A percentile compares a stretch with the other conserved stretches of the same genome.
phyloP scores from a whole-genome alignment of 352 stramenopile species.

The Globisporangium camurandrum region DNA sequence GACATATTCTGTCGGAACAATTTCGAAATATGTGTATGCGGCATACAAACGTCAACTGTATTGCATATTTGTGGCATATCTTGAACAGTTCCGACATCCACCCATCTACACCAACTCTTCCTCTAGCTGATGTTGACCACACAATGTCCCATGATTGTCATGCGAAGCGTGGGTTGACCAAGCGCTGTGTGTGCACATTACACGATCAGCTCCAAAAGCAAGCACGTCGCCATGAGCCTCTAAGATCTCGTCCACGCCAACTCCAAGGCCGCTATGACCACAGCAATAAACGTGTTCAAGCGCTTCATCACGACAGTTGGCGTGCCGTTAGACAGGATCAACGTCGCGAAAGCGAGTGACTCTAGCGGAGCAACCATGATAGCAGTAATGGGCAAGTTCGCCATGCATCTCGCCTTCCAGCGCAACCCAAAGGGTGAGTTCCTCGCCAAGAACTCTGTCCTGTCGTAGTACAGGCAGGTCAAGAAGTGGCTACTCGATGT shows the following conservation, averaged over 20 bases:
- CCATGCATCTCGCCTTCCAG: neutral
- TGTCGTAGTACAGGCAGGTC: neutral
- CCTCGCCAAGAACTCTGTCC: neutral
- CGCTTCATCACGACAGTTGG: neutral
- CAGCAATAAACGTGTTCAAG: constrained; percentile 1
- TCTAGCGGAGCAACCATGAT: neutral
- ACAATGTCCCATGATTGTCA: too few species aligned
- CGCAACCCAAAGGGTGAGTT: neutral
- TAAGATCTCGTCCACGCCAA: neutral
- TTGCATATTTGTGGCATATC: neutral
- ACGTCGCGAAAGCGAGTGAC: neutral
- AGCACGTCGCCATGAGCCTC: neutral
- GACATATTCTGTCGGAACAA: neutral
- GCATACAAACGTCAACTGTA: neutral
- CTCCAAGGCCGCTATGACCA: neutral
- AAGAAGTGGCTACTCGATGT: neutral
- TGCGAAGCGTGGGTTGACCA: neutral
- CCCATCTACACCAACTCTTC: neutral
- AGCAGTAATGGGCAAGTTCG: constrained; percentile 1
- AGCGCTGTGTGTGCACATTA: neutral
- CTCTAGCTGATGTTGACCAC: neutral
- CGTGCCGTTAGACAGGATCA: neutral
- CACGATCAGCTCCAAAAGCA: neutral
- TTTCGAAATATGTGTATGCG: neutral
- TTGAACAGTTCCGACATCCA: neutral